phyloP scores from a whole-genome alignment of 2,329 filamentous ascomycete genomes.

The Dothistroma septosporum region DNA sequence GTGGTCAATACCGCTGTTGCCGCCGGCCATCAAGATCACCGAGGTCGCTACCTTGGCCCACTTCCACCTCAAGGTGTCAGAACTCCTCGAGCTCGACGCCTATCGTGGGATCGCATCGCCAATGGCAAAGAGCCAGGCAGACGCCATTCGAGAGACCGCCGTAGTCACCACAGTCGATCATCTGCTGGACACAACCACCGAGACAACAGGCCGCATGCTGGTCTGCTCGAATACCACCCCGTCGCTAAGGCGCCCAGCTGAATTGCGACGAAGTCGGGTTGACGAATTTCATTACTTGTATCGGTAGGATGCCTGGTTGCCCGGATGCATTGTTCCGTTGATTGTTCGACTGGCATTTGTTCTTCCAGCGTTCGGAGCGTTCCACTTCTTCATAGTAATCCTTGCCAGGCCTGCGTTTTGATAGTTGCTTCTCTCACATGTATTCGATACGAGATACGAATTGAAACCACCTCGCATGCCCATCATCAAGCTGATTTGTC shows the following conservation, averaged over 20 bases:
- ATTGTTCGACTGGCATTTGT: not conserved
- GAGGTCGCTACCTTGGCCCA: constrained; percentile 19
- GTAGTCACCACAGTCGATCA: constrained; percentile 3
- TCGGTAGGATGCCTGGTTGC: not conserved
- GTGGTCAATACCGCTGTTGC: constrained; percentile 23
- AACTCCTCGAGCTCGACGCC: not conserved
- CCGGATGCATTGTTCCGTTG: not conserved
- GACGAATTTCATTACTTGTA: not conserved
- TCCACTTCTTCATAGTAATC: not conserved
- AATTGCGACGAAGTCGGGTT: not conserved
- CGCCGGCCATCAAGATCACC: constrained; percentile 22
- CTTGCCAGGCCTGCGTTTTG: not conserved
- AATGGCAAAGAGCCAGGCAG: not conserved
- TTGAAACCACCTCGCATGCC: not conserved
- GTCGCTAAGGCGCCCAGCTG: not conserved
- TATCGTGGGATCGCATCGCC: constrained; percentile 6
- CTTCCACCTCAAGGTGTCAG: not conserved
- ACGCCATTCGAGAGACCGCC: not conserved
- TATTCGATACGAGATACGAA: not conserved
- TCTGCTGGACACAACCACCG: not conserved
- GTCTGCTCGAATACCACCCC: constrained; percentile 1
- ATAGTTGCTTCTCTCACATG: not conserved
- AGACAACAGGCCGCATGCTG: not conserved
- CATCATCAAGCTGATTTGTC: not conserved
- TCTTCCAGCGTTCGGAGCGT: not conserved